These are phyloP conservation scores for Iris pallida DNA, from an alignment of 116 monocot genomes.

Conservation along the genomic window DNA sequence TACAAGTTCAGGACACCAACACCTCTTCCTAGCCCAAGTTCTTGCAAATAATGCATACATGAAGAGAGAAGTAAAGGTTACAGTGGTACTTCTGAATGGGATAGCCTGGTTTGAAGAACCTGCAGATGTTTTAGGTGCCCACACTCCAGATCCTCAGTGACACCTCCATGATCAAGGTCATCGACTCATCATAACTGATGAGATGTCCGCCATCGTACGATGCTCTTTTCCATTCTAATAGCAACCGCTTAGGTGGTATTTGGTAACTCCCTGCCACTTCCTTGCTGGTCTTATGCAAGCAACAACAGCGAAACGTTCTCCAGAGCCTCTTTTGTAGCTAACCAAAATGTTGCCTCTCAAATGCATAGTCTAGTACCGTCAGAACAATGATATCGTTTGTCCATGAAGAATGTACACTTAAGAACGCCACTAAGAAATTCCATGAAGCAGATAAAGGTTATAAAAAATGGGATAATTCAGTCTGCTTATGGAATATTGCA, in stretches of 20 bases:
- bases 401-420: slow-evolving; percentile 29
- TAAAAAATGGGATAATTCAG: slow-evolving; percentile 34
- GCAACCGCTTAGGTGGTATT: slow-evolving; percentile 19
- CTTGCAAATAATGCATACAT: no score
- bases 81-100: slow-evolving; percentile 21
- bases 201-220: slow-evolving; percentile 17
- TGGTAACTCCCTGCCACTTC: slow-evolving; percentile 34
- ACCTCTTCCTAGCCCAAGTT: no score
- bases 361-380: slow-evolving; percentile 32
- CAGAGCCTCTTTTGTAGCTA: slow-evolving; percentile 13
- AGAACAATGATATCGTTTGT: slow-evolving; percentile 37
- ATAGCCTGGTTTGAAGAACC: slow-evolving; percentile 33
- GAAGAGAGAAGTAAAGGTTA: no score
- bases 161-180: slow-evolving; percentile 18
- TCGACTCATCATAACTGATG: slow-evolving; percentile 28
- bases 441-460: slow-evolving; percentile 21
- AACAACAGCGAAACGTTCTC: slow-evolving; percentile 35
- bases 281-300: slow-evolving; percentile 39
- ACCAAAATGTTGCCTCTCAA: slow-evolving; percentile 24
- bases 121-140: slow-evolving; percentile 15
- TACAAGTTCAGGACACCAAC: no score
- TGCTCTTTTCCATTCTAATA: slow-evolving; percentile 22
- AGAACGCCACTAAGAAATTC: slow-evolving; percentile 25
- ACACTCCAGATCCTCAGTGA: slow-evolving; percentile 8
- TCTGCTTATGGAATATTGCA: slow-evolving; percentile 36